Percentiles rank a stretch among this genome's conserved stretches.
phyloP scores from a whole-genome alignment of 2,329 filamentous ascomycete species.

The Leptographium lundbergii region DNA sequence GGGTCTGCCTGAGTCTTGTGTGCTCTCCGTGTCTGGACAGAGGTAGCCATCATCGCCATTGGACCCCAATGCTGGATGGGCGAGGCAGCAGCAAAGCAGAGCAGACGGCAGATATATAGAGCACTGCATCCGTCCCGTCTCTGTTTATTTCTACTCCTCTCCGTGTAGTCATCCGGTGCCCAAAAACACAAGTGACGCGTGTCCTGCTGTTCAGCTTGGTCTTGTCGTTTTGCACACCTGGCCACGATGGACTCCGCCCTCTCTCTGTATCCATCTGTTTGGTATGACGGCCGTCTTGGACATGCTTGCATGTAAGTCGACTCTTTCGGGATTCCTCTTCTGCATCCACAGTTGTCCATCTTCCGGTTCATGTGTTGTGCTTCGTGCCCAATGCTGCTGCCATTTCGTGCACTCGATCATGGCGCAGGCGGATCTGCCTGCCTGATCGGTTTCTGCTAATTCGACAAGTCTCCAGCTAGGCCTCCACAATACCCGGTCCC shows the following conservation, averaged over 20 bases:
- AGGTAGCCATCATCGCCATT: not conserved
- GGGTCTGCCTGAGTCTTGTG: not conserved
- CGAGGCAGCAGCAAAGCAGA: not conserved
- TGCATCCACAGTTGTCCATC: not conserved
- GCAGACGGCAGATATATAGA: not conserved
- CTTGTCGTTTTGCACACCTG: too few relatives aligned
- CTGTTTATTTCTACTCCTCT: not conserved
- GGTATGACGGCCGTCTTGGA: too few relatives aligned
- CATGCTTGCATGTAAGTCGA: too few relatives aligned
- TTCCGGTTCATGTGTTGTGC: not conserved
- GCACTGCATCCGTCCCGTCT: not conserved
- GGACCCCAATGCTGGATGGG: not conserved
- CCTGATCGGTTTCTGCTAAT: not conserved
- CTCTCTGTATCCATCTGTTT: too few relatives aligned
- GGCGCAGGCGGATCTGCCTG: not conserved
- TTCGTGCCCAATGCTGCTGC: not conserved
- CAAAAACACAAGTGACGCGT: too few relatives aligned
- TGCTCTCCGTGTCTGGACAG: too few relatives aligned
- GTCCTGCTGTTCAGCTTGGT: too few relatives aligned
- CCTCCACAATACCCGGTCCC: not conserved
- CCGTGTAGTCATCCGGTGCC: not conserved
- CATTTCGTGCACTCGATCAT: not conserved
- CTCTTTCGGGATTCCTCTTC: not conserved
- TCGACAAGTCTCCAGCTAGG: too few relatives aligned
- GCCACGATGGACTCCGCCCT: too few relatives aligned